Conservation (phyloP, 139 green algal species). For the Chlorella sp. region DNA sequence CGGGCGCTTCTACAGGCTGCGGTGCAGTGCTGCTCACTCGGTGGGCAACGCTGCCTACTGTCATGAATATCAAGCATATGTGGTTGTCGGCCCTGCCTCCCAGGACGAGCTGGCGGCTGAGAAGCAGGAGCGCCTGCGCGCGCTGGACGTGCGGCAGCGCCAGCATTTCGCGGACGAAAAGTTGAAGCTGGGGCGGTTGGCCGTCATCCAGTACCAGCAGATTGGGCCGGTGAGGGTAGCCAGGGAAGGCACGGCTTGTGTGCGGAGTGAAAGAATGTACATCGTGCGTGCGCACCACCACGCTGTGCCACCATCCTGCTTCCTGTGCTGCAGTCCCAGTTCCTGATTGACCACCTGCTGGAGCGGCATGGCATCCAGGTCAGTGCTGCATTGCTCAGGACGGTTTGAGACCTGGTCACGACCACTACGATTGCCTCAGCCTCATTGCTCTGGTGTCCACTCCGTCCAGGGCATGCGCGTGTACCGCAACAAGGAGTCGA, state of each 20-base stretch:
- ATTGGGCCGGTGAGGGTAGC: neutral
- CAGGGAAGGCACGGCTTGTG: too few relatives aligned
- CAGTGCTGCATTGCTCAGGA: too few relatives aligned
- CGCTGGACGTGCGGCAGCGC: neutral
- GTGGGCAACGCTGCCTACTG: too few relatives aligned
- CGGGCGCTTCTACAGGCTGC: neutral
- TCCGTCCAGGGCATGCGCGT: neutral
- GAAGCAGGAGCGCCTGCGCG: neutral
- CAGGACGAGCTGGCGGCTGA: neutral
- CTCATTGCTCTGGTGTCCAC: too few relatives aligned
- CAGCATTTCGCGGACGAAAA: neutral
- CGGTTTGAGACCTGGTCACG: too few relatives aligned
- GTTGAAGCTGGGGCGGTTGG: constrained; percentile 26
- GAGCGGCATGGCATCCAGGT: neutral
- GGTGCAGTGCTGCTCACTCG: neutral
- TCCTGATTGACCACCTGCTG: neutral
- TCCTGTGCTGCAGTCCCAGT: neutral
- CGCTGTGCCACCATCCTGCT: neutral
- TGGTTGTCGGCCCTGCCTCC: neutral
- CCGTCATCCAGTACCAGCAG: neutral
- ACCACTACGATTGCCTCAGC: too few relatives aligned
- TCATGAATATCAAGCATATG: too few relatives aligned
- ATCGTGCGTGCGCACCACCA: too few relatives aligned
- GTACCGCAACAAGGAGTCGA: neutral
- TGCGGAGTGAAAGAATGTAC: too few relatives aligned